Conservation (phyloP, 495 filamentous ascomycete genomes). For the Penicillium malachiteum region DNA sequence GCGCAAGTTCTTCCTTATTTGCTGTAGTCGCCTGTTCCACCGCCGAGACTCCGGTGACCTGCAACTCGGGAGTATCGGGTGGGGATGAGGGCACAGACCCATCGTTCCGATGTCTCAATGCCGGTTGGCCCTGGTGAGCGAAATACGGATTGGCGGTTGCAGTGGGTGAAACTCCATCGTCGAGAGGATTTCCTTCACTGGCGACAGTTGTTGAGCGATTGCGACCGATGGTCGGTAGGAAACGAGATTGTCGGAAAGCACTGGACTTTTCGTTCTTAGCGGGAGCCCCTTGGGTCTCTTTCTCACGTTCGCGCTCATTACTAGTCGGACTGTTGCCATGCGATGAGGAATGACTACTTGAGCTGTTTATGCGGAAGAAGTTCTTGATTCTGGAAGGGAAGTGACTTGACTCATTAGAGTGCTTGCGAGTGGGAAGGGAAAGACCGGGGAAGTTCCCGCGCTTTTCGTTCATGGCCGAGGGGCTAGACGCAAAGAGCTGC, state of each 20-base stretch:
- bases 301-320: slow-evolving; percentile 41
- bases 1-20: slow-evolving; percentile 88
- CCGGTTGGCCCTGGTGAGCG: slow-evolving; percentile 90
- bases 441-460: slow-evolving; percentile 47
- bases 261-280: slow-evolving; percentile 58
- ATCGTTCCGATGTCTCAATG: slow-evolving; percentile 90
- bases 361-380: slow-evolving; percentile 94
- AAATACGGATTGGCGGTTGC: slow-evolving; percentile 98
- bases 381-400: slow-evolving; percentile 90
- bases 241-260: slow-evolving; percentile 75
- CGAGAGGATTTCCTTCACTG: slow-evolving; percentile 87
- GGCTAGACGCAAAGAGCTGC: slow-evolving; percentile 46
- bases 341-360: slow-evolving; percentile 52
- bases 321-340: slow-evolving; percentile 37
- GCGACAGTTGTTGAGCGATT: slow-evolving; percentile 84
- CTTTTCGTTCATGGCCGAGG: slow-evolving; percentile 47
- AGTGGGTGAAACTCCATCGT: slow-evolving; percentile 86
- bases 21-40: slow-evolving; percentile 73
- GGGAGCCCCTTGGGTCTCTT: slow-evolving; percentile 32
- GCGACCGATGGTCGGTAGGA: slow-evolving; percentile 75
- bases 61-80: slow-evolving; percentile 82
- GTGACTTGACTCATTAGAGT: slow-evolving; percentile 55
- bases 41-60: slow-evolving; percentile 69
- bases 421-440: slow-evolving; percentile 49
- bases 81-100: slow-evolving; percentile 93